Conservation (phyloP, 2,329 filamentous ascomycete genomes). For the Chrysoporthe puriensis region DNA sequence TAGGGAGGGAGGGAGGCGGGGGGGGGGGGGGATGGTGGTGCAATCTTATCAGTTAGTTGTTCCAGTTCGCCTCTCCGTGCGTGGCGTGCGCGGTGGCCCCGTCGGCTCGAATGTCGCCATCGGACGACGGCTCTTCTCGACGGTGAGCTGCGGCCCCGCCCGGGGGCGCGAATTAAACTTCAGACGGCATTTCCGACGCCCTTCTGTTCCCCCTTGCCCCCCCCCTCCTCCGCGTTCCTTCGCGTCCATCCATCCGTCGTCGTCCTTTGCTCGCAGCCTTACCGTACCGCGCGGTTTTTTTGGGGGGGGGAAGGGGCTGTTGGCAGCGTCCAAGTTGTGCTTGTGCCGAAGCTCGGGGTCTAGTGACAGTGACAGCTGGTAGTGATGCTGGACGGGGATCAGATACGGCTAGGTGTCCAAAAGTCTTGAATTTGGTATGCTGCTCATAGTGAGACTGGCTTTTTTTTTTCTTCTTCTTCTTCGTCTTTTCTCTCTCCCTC, state of each 20-base stretch:
- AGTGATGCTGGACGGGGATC: neutral
- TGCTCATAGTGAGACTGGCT: constrained; percentile 5
- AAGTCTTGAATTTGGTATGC: neutral
- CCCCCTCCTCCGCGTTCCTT: neutral
- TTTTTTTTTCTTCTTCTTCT: neutral
- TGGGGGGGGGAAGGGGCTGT: too few relatives aligned
- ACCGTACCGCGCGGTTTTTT: too few relatives aligned
- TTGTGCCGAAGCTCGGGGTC: too few relatives aligned
- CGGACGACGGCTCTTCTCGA: neutral
- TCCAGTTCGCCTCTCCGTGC: too few relatives aligned
- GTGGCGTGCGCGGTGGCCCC: too few relatives aligned
- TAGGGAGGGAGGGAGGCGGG: too few relatives aligned
- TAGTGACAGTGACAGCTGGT: neutral
- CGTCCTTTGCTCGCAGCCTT: too few relatives aligned
- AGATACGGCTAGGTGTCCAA: neutral
- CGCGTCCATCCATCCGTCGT: too few relatives aligned
- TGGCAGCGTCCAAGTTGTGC: too few relatives aligned
- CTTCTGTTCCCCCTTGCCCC: neutral
- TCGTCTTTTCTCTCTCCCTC: neutral
- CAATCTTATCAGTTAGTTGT: too few relatives aligned
- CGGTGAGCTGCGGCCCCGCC: neutral
- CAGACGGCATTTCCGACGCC: constrained; percentile 4
- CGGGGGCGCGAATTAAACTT: neutral
- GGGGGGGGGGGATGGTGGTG: too few relatives aligned
- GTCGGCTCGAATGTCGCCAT: neutral